Conservation (phyloP, 2,329 filamentous ascomycete genomes). For the Teratosphaeria pseudoeucalypti region DNA sequence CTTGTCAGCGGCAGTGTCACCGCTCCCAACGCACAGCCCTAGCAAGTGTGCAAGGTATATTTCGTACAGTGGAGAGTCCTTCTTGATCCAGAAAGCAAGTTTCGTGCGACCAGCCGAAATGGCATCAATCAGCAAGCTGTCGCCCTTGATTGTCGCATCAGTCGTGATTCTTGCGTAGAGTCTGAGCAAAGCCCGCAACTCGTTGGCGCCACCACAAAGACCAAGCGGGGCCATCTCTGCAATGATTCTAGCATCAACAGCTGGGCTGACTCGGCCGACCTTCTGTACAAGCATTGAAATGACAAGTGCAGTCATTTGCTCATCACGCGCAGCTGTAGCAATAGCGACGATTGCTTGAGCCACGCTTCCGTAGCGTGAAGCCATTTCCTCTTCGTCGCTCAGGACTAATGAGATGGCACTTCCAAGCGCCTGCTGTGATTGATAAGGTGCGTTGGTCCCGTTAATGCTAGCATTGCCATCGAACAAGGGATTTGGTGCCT, state of each 20-base stretch:
- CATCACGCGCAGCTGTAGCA: conserved; percentile 67
- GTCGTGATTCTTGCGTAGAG: conserved; percentile 67
- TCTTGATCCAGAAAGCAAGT: conserved; percentile 59
- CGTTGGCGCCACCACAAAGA: conserved; percentile 63
- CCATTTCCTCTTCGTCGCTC: conserved; percentile 67
- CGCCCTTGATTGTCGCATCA: conserved; percentile 60
- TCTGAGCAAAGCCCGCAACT: conserved; percentile 79
- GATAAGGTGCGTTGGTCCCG: conserved; percentile 9
- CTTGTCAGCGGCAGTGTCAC: conserved; percentile 57
- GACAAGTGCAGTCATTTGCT: conserved; percentile 85
- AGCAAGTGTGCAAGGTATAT: conserved; percentile 77
- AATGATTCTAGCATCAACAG: conserved; percentile 77
- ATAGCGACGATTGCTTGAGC: conserved; percentile 93
- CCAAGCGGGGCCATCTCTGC: conserved; percentile 70
- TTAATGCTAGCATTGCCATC: conserved; percentile 34
- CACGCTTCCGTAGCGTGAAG: conserved; percentile 71
- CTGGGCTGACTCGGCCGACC: conserved; percentile 68
- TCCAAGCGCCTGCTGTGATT: conserved; percentile 33
- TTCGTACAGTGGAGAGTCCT: conserved; percentile 64
- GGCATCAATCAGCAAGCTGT: conserved; percentile 57
- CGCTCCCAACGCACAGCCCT: conserved; percentile 80
- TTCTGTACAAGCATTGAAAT: conserved; percentile 97
- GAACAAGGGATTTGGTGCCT: conserved; percentile 32
- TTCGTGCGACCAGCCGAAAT: conserved; percentile 69
- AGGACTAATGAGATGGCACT: conserved; percentile 72